Base-by-base conservation (phyloP, 2,329 filamentous ascomycete genomes). In the Coleophoma crateriformis region DNA sequence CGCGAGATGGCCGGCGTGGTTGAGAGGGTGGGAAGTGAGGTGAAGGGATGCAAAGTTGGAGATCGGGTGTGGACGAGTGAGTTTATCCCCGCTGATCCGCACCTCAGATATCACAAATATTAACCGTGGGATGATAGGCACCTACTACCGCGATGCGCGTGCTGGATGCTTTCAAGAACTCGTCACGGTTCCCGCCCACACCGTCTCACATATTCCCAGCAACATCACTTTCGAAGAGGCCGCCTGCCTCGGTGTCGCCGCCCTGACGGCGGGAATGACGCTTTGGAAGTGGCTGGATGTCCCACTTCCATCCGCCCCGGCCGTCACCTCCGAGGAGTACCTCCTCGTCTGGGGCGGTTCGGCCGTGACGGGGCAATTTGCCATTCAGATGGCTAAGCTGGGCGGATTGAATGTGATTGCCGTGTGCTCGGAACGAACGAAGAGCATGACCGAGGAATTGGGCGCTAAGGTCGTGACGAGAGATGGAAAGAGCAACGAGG, bases 81-180 rank as follows among this genome's bases (percentile, higher is more conserved):
- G 51, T 46, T 42, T 37, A 14, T 27, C 20, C 14, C 17, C 12
- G 11, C 12, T 40, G 7, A 22, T 15, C 4, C 7, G 4, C 2
- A 19, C 8, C n/a, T 17, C 14, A 2, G 4, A 17, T 17, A 41
- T 41, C 6, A 41, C 19, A 17, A 41, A 7, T 61, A 67, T 33
- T 32, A 19, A 52, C 47, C 11, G 63, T 65, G 12, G n/a, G 8
- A 66, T 64, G 60, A 69, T 62, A 33, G 69, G 68, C 48, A 71
- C 67, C 45, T 71, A 73, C 54, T 73, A 73, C 53, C 61, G 65
- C 41, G 69, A 73, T 47, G 53, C 64, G 6, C 61, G 69, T 41
- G 68, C 70, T 33, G 70, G 69, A 22, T 71, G 68, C 52, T 73
- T 71, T 52, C 70, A 73, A 55, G 60, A 72, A 38, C 67, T 61